Conservation (phyloP, 2,329 filamentous ascomycete species). For the Coniella lustricola region DNA sequence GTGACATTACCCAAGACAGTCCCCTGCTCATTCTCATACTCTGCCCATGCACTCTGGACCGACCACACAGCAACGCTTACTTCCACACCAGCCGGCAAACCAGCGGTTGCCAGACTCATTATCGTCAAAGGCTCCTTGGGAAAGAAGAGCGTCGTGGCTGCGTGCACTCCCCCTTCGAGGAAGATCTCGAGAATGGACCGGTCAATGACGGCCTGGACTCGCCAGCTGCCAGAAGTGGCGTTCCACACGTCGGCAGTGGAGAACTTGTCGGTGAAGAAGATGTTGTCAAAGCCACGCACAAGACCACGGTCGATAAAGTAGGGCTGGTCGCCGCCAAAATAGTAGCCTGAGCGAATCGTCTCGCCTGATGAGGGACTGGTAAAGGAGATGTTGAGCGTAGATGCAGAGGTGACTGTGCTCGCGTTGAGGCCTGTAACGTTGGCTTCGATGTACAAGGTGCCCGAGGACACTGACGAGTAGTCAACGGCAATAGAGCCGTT, state of each 20-base stretch:
- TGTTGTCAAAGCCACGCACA: slow-evolving; percentile 30
- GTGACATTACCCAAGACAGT: slow-evolving; percentile 23
- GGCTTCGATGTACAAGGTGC: slow-evolving; percentile 47
- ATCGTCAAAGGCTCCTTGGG: slow-evolving; percentile 34
- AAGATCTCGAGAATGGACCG: slow-evolving; percentile 49
- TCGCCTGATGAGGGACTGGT: slow-evolving; percentile 41
- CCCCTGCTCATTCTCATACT: slow-evolving; percentile 21
- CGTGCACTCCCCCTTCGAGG: slow-evolving; percentile 42
- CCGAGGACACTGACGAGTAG: slow-evolving; percentile 41
- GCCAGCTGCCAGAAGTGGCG: slow-evolving; percentile 15
- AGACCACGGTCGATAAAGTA: slow-evolving; percentile 46
- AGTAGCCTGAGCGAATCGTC: slow-evolving; percentile 41
- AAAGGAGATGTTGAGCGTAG: slow-evolving; percentile 24
- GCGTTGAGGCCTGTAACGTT: slow-evolving; percentile 38
- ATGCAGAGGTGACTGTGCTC: slow-evolving; percentile 18
- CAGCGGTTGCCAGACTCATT: slow-evolving; percentile 27
- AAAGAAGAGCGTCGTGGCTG: slow-evolving; percentile 45
- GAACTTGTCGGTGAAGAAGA: slow-evolving; percentile 51
- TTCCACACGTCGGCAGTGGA: slow-evolving; percentile 23
- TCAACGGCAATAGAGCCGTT: slow-evolving; percentile 44
- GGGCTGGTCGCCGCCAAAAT: slow-evolving; percentile 38
- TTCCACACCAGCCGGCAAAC: slow-evolving; percentile 27
- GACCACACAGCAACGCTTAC: slow-evolving; percentile 31
- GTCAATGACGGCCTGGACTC: slow-evolving; percentile 44
- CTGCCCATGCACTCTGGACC: slow-evolving; percentile 31